Evolutionary conservation across 805 yeast genomes (phyloP), one percentile per base, ranked within the genome.

Genomic region (Kluyveromyces aestuarii): DNA sequence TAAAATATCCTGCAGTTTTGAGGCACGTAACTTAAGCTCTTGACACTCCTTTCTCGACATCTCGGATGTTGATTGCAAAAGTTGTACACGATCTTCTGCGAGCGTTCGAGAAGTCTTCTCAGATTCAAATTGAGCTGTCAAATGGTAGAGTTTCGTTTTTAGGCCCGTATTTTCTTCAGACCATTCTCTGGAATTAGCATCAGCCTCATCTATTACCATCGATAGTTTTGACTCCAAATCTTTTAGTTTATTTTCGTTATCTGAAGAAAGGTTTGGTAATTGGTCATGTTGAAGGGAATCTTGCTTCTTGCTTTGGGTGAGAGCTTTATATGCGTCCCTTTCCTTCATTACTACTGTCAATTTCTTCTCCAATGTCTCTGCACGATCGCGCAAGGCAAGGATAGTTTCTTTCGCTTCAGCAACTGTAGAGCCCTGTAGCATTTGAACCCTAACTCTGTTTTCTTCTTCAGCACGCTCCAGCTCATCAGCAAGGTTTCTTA

Each of bases 331-430:
- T 68, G 81, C 77, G 55, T 89, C 95, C 48, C 89, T 76, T 62
- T 87, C 95, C 52, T 80, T 75, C 4, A 74, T 67, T 2, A 79
- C 72, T 1, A 83, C 74, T 10, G 72, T 76, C 40, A 81, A 62
- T 59, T 77, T 79, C 2, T 73, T 59, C 52, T 77, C 78, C 9
- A 79, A 59, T 16, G 74, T 68, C 18, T 73, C 70, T 37, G 85
- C 67, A 53, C 82, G 81, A 14, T 78, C 76, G 61, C 82, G 81
- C 44, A 85, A 67, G 0, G 81, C 76, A 27, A 76, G 53, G 25
- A 85, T 82, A 1, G 89, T 88, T 27, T 80, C 81, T 52, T 79
- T 79, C 0, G 91, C 90, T 53, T 82, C 87, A 44, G 70, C 73
- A 16, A 77, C 70, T 0, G 79, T 80, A 2, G 69, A 66, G 18